Percentiles rank a stretch among this genome's conserved stretches.
Conservation (phyloP, 345 rosid genomes). For the Trapa incisa region DNA sequence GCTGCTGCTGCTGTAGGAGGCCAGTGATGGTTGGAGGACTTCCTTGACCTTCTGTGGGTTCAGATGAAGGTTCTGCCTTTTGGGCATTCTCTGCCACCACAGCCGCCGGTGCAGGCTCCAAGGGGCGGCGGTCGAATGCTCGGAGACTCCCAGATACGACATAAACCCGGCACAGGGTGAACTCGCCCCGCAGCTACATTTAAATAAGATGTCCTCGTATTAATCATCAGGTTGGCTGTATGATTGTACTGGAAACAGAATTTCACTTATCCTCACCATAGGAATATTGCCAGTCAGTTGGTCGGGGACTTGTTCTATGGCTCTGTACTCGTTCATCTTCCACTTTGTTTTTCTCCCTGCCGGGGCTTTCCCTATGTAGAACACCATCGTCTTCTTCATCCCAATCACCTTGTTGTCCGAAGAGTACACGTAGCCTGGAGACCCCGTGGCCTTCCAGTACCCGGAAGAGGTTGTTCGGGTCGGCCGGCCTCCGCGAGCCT, state of each 20-base stretch:
- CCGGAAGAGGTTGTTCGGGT: constrained; percentile 68
- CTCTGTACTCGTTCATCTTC: constrained; percentile 93
- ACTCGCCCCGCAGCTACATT: constrained; percentile 60
- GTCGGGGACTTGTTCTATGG: constrained; percentile 32
- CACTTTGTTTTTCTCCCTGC: constrained; percentile 75
- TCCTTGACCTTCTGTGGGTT: constrained; percentile 18
- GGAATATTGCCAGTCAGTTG: constrained; percentile 1
- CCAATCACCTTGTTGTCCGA: constrained; percentile 56
- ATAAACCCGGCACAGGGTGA: constrained; percentile 78
- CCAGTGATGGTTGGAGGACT: constrained; percentile 17
- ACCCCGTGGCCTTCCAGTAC: constrained; percentile 97
- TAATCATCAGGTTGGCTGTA: neutral
- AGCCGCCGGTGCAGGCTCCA: constrained; percentile 10
- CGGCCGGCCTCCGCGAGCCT: constrained; percentile 76
- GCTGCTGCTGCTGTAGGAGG: neutral
- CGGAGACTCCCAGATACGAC: constrained; percentile 57
- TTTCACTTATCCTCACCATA: constrained; percentile 5
- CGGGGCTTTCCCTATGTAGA: constrained; percentile 80
- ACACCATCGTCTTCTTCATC: constrained; percentile 84
- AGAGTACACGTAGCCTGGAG: constrained; percentile 74
- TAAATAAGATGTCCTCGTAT: neutral
- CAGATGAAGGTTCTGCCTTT: constrained; percentile 14
- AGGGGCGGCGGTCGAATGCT: constrained; percentile 90
- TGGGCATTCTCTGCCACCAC: constrained; percentile 9
- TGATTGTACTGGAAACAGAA: neutral